Percentiles rank a stretch among this genome's conserved stretches.
These are phyloP conservation scores for Blastocystis sp. DNA, from an alignment of 352 stramenopile species.

Conservation along the genomic window DNA sequence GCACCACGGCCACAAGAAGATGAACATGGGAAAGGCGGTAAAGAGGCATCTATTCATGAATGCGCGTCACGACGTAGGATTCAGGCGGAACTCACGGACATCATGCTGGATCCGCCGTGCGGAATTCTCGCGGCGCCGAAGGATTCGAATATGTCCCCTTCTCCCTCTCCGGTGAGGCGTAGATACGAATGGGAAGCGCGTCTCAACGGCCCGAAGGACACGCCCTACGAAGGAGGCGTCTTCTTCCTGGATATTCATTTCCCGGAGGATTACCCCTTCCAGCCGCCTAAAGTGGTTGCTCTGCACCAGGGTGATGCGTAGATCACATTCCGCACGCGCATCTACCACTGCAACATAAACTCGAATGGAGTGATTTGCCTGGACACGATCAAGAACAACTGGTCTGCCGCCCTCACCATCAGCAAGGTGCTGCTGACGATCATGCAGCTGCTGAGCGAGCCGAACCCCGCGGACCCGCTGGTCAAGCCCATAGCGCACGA, in stretches of 20 bases:
- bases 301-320: not conserved
- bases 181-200: constrained; percentile 84
- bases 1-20: constrained; percentile 29
- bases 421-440: constrained; percentile 86
- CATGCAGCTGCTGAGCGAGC: constrained; percentile 84
- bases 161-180: not conserved
- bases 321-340: constrained; percentile 81
- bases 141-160: constrained; percentile 50
- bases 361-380: constrained; percentile 92
- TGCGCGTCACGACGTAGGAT: constrained; percentile 13
- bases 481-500: constrained; percentile 70
- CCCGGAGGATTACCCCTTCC: constrained; percentile 90
- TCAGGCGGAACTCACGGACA: constrained; percentile 64
- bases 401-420: constrained; percentile 87
- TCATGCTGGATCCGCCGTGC: constrained; percentile 55
- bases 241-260: constrained; percentile 95
- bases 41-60: constrained; percentile 1
- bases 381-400: constrained; percentile 96
- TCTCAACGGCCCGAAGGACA: constrained; percentile 88
- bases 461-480: constrained; percentile 76
- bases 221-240: constrained; percentile 89
- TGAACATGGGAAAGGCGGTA: constrained; percentile 29
- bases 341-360: constrained; percentile 97
- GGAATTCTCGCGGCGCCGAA: constrained; percentile 65
- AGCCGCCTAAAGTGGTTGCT: constrained; percentile 83